Evolutionary conservation across 2,329 filamentous ascomycete species (phyloP), one percentile per base, ranked within the genome.

Genomic region (Metarhizium guizhouense): DNA sequence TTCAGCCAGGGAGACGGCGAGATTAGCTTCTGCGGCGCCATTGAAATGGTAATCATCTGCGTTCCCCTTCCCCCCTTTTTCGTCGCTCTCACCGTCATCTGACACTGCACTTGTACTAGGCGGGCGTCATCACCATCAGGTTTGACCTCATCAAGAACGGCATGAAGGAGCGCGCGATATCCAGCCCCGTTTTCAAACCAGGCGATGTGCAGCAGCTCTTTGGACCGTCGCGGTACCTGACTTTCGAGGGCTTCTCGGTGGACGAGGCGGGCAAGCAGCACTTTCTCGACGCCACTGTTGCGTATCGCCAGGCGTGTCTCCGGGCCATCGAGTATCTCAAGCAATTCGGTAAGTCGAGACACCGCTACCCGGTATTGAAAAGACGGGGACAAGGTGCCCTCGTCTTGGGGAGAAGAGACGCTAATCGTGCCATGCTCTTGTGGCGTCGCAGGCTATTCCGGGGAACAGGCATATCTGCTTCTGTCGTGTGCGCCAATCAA

Each of bases 181-280:
- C 90, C 70, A 87, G 82, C 6, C 91, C 91, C 0, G 88, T 96
- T 53, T 96, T 92, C 74, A 80, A 90, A 38, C 90, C 90, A 0
- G 91, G 91, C 0, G 90, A 90, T 0, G 91, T 96, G 0, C 89
- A 95, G 73, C 90, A 91, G 32, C 86, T 92, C 61, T 96, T 94
- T 63, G 87, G 89, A 0, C 89, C 91, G 0, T 88, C 89, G 0
- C 75, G 90, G 4, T 67, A 68, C 56, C 61, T 71, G 7, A 67
- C 65, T 3, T 71, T 71, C 18, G 68, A 96, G 67, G 92, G 92
- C 0, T 96, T 96, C 72, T 88, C 83, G 1, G 92, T 96, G 20
- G 92, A 96, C 64, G 83, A 95, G 71, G 73, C 88, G 32, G 92
- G 92, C 8, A 94, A 90, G 71, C 92, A 96, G 72, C 88, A 95